These are phyloP conservation scores for Comarum palustre DNA, from an alignment of 306 rosid species.

Conservation along the genomic window DNA sequence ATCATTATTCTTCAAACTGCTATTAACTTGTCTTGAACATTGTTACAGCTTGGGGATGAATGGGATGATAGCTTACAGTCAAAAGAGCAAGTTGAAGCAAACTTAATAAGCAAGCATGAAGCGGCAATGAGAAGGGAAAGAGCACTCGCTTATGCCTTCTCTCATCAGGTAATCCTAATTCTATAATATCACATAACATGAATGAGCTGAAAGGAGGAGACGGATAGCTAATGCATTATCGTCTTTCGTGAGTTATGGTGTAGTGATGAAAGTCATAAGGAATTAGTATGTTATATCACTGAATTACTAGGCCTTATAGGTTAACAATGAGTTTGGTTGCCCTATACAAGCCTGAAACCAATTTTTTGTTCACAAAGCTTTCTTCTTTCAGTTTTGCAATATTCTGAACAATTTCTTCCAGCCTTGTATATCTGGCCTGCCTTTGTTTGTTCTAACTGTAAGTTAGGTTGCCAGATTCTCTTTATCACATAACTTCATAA, in stretches of 20 bases:
- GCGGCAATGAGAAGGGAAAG: slow-evolving; percentile 93
- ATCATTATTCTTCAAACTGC: background rate
- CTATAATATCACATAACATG: slow-evolving; percentile 9
- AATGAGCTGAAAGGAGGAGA: background rate
- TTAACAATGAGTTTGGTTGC: background rate
- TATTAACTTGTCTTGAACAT: slow-evolving; percentile 24
- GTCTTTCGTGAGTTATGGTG: background rate
- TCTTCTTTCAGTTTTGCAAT: background rate
- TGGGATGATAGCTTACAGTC: slow-evolving; percentile 98
- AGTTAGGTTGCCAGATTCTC: slow-evolving; percentile 5
- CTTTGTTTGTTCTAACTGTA: background rate
- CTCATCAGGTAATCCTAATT: slow-evolving; percentile 77
- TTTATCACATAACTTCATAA: background rate
- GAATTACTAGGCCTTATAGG: background rate
- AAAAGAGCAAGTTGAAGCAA: slow-evolving; percentile 91
- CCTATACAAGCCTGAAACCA: background rate
- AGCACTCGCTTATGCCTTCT: slow-evolving; percentile 91
- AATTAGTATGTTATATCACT: background rate
- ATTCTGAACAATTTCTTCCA: background rate
- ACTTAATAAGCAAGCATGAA: slow-evolving; percentile 75
- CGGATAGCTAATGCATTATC: background rate
- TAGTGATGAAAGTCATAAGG: background rate
- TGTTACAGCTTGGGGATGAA: slow-evolving; percentile 82
- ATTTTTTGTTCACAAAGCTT: background rate
- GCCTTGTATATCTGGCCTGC: background rate